These are phyloP conservation scores for Flaveria bidentis DNA, from an alignment of 129 eudicot genomes.

Conservation along the genomic window DNA sequence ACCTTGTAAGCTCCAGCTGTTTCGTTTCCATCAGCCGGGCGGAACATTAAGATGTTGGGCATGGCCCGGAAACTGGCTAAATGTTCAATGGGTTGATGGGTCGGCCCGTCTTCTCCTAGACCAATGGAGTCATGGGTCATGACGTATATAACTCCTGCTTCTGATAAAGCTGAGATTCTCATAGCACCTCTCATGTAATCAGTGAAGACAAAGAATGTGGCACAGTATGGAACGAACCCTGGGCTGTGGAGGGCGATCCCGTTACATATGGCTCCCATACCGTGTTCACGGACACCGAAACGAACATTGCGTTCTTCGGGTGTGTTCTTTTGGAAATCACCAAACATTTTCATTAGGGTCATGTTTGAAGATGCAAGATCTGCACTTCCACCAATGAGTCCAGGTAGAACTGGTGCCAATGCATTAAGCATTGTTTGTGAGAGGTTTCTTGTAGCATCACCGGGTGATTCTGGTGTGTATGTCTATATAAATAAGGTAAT, in stretches of 20 bases:
- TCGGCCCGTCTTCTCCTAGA: slow-evolving; percentile 96
- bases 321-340: slow-evolving; percentile 88
- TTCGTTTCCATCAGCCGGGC: slow-evolving; percentile 97
- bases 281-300: slow-evolving; percentile 94
- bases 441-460: slow-evolving; percentile 89
- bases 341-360: slow-evolving; percentile 88
- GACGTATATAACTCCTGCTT: slow-evolving; percentile 88
- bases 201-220: slow-evolving; percentile 94
- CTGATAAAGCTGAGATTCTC: slow-evolving; percentile 79
- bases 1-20: slow-evolving; percentile 94
- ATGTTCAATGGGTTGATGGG: slow-evolving; percentile 97
- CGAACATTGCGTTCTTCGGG: slow-evolving; percentile 94
- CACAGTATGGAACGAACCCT: slow-evolving; percentile 87
- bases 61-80: slow-evolving; percentile 95
- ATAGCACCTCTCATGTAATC: slow-evolving; percentile 99
- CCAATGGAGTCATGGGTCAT: slow-evolving; percentile 99
- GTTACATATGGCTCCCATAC: slow-evolving; percentile 93
- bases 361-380: slow-evolving; percentile 98
- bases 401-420: slow-evolving; percentile 82
- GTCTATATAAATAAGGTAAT: slow-evolving; percentile 43
- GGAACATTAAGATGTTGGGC: slow-evolving; percentile 94
- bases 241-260: slow-evolving; percentile 96
- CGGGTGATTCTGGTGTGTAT: slow-evolving; percentile 89
- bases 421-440: slow-evolving; percentile 81
- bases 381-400: slow-evolving; percentile 94